A percentile compares a stretch with the other conserved stretches of the same genome.
phyloP scores from a whole-genome alignment of 441 rosid genomes.

The Pelargonium myrrhifolium region DNA sequence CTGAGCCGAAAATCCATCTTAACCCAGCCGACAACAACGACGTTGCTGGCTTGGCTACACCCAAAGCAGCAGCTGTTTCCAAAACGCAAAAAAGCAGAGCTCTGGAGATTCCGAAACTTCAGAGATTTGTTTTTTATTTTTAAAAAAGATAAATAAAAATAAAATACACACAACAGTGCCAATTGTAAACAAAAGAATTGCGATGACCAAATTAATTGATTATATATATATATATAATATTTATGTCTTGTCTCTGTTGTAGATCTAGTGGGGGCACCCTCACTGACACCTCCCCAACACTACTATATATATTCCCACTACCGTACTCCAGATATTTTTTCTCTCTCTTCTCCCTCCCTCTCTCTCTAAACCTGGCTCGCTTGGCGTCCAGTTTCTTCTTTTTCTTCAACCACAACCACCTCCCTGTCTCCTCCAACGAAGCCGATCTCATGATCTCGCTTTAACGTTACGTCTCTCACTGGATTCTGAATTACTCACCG shows the following conservation, averaged over 20 bases:
- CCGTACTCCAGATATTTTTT: background rate
- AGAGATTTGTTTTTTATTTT: no score
- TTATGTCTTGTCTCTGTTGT: background rate
- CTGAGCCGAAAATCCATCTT: no score
- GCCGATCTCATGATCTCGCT: background rate
- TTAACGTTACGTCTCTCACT: background rate
- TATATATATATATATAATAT: no score
- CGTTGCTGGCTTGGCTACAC: no score
- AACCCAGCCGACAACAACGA: no score
- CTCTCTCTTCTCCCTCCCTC: background rate
- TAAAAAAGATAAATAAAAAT: no score
- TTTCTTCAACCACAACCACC: background rate
- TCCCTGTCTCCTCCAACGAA: slow-evolving; percentile 1
- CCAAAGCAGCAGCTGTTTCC: no score
- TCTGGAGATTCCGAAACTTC: no score
- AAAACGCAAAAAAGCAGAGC: no score
- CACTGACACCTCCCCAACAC: background rate
- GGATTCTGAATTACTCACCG: background rate
- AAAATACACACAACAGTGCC: no score
- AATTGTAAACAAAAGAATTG: background rate
- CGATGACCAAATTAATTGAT: background rate
- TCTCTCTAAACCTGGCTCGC: background rate
- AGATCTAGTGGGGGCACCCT: slow-evolving; percentile 6
- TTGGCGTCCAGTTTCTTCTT: background rate
- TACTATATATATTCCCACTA: background rate